Base-by-base conservation (phyloP, 192 early-diverging fungal genomes). In the Entomortierella lignicola region DNA sequence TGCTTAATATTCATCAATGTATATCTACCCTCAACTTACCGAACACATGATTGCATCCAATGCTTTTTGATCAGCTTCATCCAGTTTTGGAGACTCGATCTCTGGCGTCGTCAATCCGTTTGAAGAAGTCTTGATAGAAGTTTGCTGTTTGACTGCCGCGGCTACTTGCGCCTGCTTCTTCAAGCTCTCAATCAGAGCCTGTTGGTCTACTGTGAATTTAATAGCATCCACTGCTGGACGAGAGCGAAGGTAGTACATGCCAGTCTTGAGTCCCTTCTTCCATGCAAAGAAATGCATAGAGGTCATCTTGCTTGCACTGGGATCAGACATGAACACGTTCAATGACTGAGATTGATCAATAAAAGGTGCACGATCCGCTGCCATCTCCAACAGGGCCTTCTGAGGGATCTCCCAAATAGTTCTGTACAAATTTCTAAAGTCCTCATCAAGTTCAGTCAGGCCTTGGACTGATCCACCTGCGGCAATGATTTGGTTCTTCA, bases 231-330 rank as follows among this genome's bases (percentile, higher is more conserved):
- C 94, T 12, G 96, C 96, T 21, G 96, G 96, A 52, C 95, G 89
- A 8, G 95, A 93, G 56, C 96, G 92, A 63, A 97, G 83, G 77
- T 98, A 98, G 83, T 99, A 98, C 97, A 97, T 97, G 62, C 96
- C 96, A n/a, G 96, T 98, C 90, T 98, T 99, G 39, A 98, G 86
- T 1, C 96, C 96, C 85, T 94, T 92, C 81, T 93, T 93, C 96
- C 96, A 99, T 1, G 93, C 96, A 81, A 97, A 96, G 74, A 99
- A 98, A 82, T 99, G 97, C 97, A 99, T 99, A 23, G 89, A 92
- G 1, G 97, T 95, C 53, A 99, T 91, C 86, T 96, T 97, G 69
- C 92, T 93, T 82, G 90, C 92, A 66, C 89, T 94, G 8, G 96
- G 92, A 39, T 95, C 94, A 51, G 93, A 93, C 69, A 96, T 87